Percentiles rank a stretch among this genome's conserved stretches.
Conservation (phyloP, 2,329 filamentous ascomycete genomes). For the Pyrenophora seminiperda region DNA sequence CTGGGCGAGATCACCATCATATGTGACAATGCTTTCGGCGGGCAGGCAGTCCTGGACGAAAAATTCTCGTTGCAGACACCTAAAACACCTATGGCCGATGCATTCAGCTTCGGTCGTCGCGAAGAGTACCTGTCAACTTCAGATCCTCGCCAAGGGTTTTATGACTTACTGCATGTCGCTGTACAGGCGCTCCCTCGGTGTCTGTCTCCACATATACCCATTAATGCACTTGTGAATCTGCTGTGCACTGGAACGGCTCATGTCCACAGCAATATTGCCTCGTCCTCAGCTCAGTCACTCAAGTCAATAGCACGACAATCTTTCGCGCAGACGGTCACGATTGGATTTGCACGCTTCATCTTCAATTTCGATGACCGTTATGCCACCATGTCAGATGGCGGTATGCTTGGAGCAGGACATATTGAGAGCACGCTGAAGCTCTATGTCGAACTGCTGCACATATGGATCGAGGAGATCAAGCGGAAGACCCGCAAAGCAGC, state of each 20-base stretch:
- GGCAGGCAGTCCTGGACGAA: slow-evolving; percentile 92
- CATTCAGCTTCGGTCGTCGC: slow-evolving; percentile 84
- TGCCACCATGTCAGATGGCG: slow-evolving; percentile 96
- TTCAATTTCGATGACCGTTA: slow-evolving; percentile 99
- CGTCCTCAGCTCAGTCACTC: slow-evolving; percentile 87
- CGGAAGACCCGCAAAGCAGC: slow-evolving; percentile 78
- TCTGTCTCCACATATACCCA: slow-evolving; percentile 84
- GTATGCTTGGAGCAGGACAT: slow-evolving; percentile 90
- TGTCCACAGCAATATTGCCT: slow-evolving; percentile 88
- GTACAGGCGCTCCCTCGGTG: slow-evolving; percentile 96
- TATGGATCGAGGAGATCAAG: slow-evolving; percentile 97
- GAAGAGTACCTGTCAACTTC: slow-evolving; percentile 75
- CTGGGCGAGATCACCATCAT: slow-evolving; percentile 94
- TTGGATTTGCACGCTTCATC: slow-evolving; percentile 95
- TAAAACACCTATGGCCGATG: slow-evolving; percentile 93
- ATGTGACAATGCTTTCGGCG: slow-evolving; percentile 96
- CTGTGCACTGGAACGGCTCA: slow-evolving; percentile 96
- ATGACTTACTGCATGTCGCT: slow-evolving; percentile 91
- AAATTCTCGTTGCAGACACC: slow-evolving; percentile 87
- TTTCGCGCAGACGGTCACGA: slow-evolving; percentile 92
- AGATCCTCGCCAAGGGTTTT: slow-evolving; percentile 92
- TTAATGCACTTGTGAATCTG: slow-evolving; percentile 91
- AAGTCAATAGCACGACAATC: slow-evolving; percentile 94
- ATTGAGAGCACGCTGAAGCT: slow-evolving; percentile 92
- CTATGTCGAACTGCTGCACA: slow-evolving; percentile 90